Percentiles rank a stretch among this genome's conserved stretches.
Evolutionary conservation across 371 early-diverging fungal species (phyloP).

Genomic region (Lichtheimia ramosa): DNA sequence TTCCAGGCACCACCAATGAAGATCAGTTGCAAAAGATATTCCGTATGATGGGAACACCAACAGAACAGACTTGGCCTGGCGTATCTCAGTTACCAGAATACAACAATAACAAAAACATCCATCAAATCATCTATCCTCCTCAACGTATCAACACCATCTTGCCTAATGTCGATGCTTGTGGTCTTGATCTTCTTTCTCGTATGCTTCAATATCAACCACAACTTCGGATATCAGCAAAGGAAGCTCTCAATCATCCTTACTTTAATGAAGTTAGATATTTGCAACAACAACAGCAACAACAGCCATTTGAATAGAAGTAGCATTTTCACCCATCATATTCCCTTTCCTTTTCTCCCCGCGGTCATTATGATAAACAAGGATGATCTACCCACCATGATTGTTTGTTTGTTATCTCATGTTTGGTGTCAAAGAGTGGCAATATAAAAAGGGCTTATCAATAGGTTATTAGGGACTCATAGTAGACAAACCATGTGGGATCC

Average conservation of each 20-base stretch:
- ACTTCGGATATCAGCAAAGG: slow-evolving; percentile 81
- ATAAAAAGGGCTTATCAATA: too few species aligned
- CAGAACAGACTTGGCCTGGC: slow-evolving; percentile 84
- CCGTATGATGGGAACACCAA: slow-evolving; percentile 87
- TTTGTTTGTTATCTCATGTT: too few species aligned
- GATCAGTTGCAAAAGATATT: slow-evolving; percentile 93
- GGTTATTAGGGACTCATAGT: neutral
- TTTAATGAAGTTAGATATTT: slow-evolving; percentile 65
- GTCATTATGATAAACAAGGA: too few species aligned
- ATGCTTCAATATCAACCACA: slow-evolving; percentile 87
- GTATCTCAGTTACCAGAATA: slow-evolving; percentile 90
- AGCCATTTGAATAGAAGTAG: slow-evolving; percentile 17
- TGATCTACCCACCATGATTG: too few species aligned
- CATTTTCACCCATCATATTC: neutral
- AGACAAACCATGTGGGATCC: neutral
- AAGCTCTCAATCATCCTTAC: slow-evolving; percentile 81
- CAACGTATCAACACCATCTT: slow-evolving; percentile 65
- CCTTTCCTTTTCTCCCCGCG: too few species aligned
- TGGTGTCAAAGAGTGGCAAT: too few species aligned
- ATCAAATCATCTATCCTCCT: slow-evolving; percentile 74
- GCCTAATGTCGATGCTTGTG: slow-evolving; percentile 77
- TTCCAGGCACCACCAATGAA: slow-evolving; percentile 91
- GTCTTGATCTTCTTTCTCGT: slow-evolving; percentile 73
- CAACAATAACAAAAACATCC: slow-evolving; percentile 71
- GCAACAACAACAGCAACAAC: slow-evolving; percentile 7